phyloP scores from a whole-genome alignment of 805 yeast genomes.

The Nadsonia fulvescens region DNA sequence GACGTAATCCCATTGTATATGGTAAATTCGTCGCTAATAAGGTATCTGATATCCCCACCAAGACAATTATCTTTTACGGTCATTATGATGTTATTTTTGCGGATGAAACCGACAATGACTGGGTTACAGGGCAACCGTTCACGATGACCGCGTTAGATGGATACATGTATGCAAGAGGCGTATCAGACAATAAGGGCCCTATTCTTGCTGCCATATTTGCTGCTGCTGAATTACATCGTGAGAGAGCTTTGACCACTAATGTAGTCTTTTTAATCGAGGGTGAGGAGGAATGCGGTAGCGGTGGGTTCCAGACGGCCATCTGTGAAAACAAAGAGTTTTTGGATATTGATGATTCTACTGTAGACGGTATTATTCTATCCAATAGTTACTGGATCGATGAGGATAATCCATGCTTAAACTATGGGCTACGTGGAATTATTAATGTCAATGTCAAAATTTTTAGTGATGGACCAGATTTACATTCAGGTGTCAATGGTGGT shows the following conservation, averaged over 20 bases:
- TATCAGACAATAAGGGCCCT: slow-evolving; percentile 91
- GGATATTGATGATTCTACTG: slow-evolving; percentile 75
- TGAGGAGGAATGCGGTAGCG: slow-evolving; percentile 87
- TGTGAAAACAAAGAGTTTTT: slow-evolving; percentile 28
- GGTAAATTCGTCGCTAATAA: slow-evolving; percentile 39
- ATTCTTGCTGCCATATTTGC: slow-evolving; percentile 72
- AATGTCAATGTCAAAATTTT: slow-evolving; percentile 56
- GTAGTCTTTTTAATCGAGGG: slow-evolving; percentile 81
- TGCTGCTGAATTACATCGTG: slow-evolving; percentile 49
- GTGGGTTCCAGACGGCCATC: slow-evolving; percentile 64
- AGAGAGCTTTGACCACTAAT: slow-evolving; percentile 40
- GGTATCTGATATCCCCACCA: slow-evolving; percentile 1
- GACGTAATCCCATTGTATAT: slow-evolving; percentile 65
- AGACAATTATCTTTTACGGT: slow-evolving; percentile 68
- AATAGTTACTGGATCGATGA: slow-evolving; percentile 93
- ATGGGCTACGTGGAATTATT: slow-evolving; percentile 84
- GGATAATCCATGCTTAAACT: slow-evolving; percentile 74
- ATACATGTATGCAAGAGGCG: slow-evolving; percentile 79
- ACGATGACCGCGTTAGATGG: slow-evolving; percentile 62
- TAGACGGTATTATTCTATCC: slow-evolving; percentile 80
- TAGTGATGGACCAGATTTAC: slow-evolving; percentile 72
- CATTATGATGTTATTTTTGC: slow-evolving; percentile 93
- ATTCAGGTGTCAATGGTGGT: slow-evolving; percentile 96
- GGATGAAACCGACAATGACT: slow-evolving; percentile 29
- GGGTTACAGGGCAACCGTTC: slow-evolving; percentile 77